Evolutionary conservation across 495 filamentous ascomycete genomes (phyloP), one percentile per base, ranked within the genome.

Genomic region (Talaromyces stipitatus): DNA sequence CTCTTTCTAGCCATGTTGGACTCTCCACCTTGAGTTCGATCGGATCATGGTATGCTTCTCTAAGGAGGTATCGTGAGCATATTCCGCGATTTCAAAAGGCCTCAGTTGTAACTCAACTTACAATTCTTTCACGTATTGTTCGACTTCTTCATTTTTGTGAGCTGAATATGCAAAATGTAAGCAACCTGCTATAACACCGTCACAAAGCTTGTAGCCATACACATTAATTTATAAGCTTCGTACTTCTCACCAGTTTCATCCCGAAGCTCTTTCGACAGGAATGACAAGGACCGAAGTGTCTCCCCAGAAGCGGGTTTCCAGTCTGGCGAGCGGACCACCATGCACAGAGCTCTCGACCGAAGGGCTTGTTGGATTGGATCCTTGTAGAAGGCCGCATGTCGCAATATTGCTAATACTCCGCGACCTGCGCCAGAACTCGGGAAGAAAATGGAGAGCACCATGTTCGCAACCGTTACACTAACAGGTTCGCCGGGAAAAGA

Each of bases 401-500:
- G 60, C 6, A 60, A 60, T 4, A 73, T 65, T 14, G 70, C 65
- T 20, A 55, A 45, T 16, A 71, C 58, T 0, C 70, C 70, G 29
- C 68, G 56, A 14, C 56, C 60, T 18, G 73, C 64, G 5, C 70
- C 70, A 14, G 61, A 63, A 33, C 60, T 65, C 7, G 70, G 70
- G 16, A 73, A 62, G 16, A 73, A 62, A 1, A 73, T 55, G 26
- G 63, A 62, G 12, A 61, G 50, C 8, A 66, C 29, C 9, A 62
- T 68, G 48, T 55, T 59, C 11, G 67, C 29, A 38, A 67, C 63
- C 62, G 67, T 11, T 64, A 50, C 30, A 62, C n/a, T 64, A 7
- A 60, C 51, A 16, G 61, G 60, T 38, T 76, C 71, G 10, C 71
- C 74, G 5, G 74, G 71, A 11, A 65, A 63, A 16, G 72, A 66